Conservation (phyloP, 139 green algal species). For the Limnomonas spitsbergensis region DNA sequence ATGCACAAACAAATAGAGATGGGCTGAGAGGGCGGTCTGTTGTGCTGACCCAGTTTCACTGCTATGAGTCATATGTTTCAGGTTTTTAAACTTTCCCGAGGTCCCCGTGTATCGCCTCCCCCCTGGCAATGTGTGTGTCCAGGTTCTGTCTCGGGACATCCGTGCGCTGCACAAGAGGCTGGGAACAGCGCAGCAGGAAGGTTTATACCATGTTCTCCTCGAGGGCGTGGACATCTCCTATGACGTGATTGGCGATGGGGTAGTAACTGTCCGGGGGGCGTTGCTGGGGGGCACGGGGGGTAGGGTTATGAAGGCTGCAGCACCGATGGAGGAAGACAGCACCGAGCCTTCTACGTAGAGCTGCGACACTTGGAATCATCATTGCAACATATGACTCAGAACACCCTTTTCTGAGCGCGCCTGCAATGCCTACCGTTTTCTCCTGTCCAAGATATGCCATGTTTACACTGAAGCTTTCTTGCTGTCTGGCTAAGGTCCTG, state of each 20-base stretch:
- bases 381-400: no score
- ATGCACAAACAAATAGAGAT: neutral
- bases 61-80: neutral
- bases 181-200: neutral
- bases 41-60: neutral
- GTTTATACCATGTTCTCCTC: slow-evolving; percentile 6
- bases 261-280: neutral
- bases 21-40: no score
- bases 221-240: slow-evolving; percentile 10
- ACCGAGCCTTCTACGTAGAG: no score
- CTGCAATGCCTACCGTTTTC: no score
- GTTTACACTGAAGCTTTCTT: no score
- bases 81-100: neutral
- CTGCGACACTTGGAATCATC: no score
- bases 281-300: slow-evolving; percentile 3
- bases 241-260: neutral
- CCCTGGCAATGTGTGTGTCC: neutral
- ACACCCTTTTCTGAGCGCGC: no score
- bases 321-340: neutral
- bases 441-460: no score
- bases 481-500: no score
- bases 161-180: slow-evolving; percentile 13
- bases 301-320: neutral
- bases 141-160: slow-evolving; percentile 17
- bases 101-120: no score